These are phyloP conservation scores for Lachancea kluyveri DNA, from an alignment of 805 yeast genomes.

Conservation along the genomic window DNA sequence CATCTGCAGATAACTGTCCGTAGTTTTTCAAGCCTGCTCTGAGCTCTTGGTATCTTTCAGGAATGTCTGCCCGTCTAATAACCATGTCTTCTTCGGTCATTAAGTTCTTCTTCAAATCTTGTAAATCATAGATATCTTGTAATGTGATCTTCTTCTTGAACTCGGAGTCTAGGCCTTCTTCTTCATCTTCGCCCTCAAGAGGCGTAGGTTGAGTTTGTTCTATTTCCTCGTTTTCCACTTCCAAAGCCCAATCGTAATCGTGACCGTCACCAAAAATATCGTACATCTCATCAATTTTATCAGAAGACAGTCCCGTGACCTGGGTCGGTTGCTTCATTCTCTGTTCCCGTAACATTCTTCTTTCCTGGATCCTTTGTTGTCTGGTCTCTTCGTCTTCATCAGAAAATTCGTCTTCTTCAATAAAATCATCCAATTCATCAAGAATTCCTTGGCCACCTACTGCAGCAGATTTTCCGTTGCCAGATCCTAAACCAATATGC, in stretches of 20 bases:
- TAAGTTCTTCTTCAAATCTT: slow-evolving; percentile 84
- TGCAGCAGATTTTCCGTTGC: slow-evolving; percentile 30
- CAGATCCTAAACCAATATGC: slow-evolving; percentile 12
- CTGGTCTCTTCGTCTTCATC: slow-evolving; percentile 63
- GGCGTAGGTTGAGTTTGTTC: slow-evolving; percentile 37
- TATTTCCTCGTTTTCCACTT: slow-evolving; percentile 73
- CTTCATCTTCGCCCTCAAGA: slow-evolving; percentile 33
- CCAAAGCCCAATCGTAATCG: slow-evolving; percentile 97
- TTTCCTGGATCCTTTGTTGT: slow-evolving; percentile 32
- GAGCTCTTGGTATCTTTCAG: slow-evolving; percentile 83
- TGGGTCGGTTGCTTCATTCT: slow-evolving; percentile 50
- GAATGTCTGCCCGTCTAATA: slow-evolving; percentile 80
- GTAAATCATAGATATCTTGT: slow-evolving; percentile 89
- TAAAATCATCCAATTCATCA: slow-evolving; percentile 94
- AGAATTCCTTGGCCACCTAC: no score
- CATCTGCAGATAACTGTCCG: slow-evolving; percentile 58
- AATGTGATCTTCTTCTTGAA: slow-evolving; percentile 40
- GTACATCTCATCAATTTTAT: slow-evolving; percentile 83
- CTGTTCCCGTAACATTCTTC: slow-evolving; percentile 32
- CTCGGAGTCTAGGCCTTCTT: slow-evolving; percentile 32
- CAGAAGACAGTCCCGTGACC: slow-evolving; percentile 68
- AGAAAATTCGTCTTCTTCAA: slow-evolving; percentile 93
- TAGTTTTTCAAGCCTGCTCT: slow-evolving; percentile 60
- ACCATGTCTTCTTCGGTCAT: slow-evolving; percentile 88
- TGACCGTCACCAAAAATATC: slow-evolving; percentile 97